phyloP scores from a whole-genome alignment of 1,139 yeast species.

The Yamadazyma friedrichii region DNA sequence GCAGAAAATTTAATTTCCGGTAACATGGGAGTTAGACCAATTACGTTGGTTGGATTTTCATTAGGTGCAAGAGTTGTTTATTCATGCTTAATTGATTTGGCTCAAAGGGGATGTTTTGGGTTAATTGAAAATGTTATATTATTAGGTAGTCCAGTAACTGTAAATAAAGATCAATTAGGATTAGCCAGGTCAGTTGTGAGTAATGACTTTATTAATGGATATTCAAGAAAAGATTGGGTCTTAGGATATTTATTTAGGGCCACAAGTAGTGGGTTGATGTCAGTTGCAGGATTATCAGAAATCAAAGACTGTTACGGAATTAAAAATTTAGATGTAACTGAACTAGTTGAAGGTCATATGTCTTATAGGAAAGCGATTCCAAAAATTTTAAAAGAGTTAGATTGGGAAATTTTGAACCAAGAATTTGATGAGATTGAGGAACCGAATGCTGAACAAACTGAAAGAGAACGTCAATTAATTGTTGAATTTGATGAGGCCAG shows the following conservation, averaged over 20 bases:
- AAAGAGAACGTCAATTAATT: conserved; percentile 76
- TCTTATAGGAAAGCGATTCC: conserved; percentile 94
- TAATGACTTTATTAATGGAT: conserved; percentile 89
- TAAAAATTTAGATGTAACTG: conserved; percentile 87
- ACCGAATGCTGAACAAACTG: conserved; percentile 86
- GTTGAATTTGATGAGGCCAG: conserved; percentile 85
- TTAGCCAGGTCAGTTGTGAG: conserved; percentile 84
- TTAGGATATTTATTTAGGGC: conserved; percentile 94
- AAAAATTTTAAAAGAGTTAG: conserved; percentile 60
- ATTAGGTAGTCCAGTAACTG: conserved; percentile 87
- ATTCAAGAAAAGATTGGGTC: conserved; percentile 92
- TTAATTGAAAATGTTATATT: conserved; percentile 84
- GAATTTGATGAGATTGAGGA: conserved; percentile 96
- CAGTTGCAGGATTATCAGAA: conserved; percentile 87
- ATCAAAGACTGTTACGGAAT: conserved; percentile 62
- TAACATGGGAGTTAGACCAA: conserved; percentile 89
- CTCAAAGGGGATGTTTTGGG: conserved; percentile 84
- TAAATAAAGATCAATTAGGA: conserved; percentile 73
- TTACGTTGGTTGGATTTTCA: conserved; percentile 90
- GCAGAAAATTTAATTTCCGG: conserved; percentile 90
- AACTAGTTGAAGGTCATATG: conserved; percentile 92
- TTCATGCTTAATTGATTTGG: conserved; percentile 85
- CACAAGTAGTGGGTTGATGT: conserved; percentile 88
- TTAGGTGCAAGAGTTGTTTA: conserved; percentile 91
- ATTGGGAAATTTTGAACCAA: conserved; percentile 83